These are phyloP conservation scores for Copromyces sp. DNA, from an alignment of 495 filamentous ascomycete genomes.

Conservation along the genomic window DNA sequence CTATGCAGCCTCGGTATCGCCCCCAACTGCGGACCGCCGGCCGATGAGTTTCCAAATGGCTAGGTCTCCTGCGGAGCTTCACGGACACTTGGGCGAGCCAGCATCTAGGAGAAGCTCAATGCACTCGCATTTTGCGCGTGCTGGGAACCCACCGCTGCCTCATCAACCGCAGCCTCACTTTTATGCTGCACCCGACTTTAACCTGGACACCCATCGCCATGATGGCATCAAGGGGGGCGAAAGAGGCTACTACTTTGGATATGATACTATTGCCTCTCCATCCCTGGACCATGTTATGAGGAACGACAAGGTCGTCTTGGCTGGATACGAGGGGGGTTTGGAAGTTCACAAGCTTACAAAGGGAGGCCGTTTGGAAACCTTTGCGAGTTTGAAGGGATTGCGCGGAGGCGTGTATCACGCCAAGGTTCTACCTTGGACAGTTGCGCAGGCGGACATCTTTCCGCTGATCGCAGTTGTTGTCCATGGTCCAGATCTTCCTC, in stretches of 20 bases:
- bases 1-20: conserved; percentile 38
- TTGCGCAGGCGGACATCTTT: conserved; percentile 23
- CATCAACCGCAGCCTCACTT: conserved; percentile 72
- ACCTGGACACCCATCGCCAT: conserved; percentile 49
- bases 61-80: conserved; percentile 30
- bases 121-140: conserved; percentile 44
- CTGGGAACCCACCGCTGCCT: conserved; percentile 57
- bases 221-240: conserved; percentile 47
- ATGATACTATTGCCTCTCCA: conserved; percentile 53
- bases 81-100: conserved; percentile 30
- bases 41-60: conserved; percentile 46
- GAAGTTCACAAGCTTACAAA: conserved; percentile 62
- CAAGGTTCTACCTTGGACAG: conserved; percentile 57
- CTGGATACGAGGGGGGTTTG: conserved; percentile 65
- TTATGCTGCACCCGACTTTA: conserved; percentile 55
- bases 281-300: conserved; percentile 37
- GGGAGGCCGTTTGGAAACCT: conserved; percentile 46
- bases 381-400: conserved; percentile 61
- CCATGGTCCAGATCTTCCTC: conserved; percentile 54
- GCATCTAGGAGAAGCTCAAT: conserved; percentile 44
- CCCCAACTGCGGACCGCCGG: conserved; percentile 32
- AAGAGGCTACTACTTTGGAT: conserved; percentile 65
- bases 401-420: conserved; percentile 73
- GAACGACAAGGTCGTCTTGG: conserved; percentile 58
- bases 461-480: conserved; percentile 67